Percentiles rank a stretch among this genome's conserved stretches.
Conservation (phyloP, 2,329 filamentous ascomycete species). For the Raffaelea albimanens region DNA sequence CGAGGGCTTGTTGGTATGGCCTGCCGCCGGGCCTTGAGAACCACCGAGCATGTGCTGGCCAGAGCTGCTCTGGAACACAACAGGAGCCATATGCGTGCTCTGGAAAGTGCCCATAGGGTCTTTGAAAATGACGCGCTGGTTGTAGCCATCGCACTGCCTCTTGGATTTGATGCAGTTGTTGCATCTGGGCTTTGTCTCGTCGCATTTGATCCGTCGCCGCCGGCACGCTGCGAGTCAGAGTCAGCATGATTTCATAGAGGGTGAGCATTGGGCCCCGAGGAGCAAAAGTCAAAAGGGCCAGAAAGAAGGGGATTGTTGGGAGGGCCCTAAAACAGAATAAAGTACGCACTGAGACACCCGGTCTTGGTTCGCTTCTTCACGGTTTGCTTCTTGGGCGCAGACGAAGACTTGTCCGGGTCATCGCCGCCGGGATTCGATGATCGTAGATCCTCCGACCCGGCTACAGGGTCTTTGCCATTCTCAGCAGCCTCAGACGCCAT, state of each 20-base stretch:
- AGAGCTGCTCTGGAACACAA: slow-evolving; percentile 34
- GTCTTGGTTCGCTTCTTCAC: slow-evolving; percentile 76
- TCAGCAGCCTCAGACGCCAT: too few species aligned
- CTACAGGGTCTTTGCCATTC: too few species aligned
- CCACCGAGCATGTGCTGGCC: slow-evolving; percentile 34
- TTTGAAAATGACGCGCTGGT: slow-evolving; percentile 72
- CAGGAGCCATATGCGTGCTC: slow-evolving; percentile 33
- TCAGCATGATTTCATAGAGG: too few species aligned
- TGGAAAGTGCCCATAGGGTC: slow-evolving; percentile 54
- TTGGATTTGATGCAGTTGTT: slow-evolving; percentile 83
- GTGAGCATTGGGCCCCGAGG: too few species aligned
- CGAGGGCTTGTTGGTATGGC: slow-evolving; percentile 7
- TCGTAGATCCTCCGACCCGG: neutral
- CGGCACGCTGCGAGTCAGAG: slow-evolving; percentile 60
- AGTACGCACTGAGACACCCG: slow-evolving; percentile 70
- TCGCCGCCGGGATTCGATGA: neutral
- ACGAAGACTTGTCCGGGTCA: neutral
- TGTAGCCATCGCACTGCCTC: slow-evolving; percentile 75
- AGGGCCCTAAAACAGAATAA: slow-evolving; percentile 2
- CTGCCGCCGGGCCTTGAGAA: slow-evolving; percentile 20
- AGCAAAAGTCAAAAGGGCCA: slow-evolving; percentile 10
- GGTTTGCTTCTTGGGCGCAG: slow-evolving; percentile 20
- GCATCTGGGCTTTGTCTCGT: slow-evolving; percentile 76
- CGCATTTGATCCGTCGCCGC: slow-evolving; percentile 92
- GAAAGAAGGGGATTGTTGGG: neutral